These are phyloP conservation scores for Waltiozyma solani DNA, from an alignment of 1,139 yeast species.

Conservation along the genomic window DNA sequence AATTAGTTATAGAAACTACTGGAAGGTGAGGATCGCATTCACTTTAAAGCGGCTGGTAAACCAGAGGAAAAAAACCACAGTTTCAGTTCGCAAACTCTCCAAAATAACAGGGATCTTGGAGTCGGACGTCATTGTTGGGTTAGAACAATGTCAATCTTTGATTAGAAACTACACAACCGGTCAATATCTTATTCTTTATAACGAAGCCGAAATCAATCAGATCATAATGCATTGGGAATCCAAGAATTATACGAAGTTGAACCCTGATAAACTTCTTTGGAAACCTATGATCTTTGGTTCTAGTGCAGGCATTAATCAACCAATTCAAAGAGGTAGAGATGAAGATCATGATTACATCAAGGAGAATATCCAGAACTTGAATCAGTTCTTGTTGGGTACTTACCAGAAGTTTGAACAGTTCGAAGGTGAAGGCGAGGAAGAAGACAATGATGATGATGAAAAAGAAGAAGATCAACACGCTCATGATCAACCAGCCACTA, in stretches of 20 bases:
- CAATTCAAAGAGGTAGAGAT: conserved; percentile 1
- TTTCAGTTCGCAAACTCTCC: conserved; percentile 46
- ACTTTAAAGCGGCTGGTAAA: conserved; percentile 29
- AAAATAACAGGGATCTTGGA: conserved; percentile 76
- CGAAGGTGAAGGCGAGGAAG: background rate
- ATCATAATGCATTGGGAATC: conserved; percentile 43
- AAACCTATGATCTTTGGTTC: conserved; percentile 79
- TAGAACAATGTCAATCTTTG: conserved; percentile 66
- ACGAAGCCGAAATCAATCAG: conserved; percentile 33
- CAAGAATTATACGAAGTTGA: conserved; percentile 43
- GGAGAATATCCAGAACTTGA: conserved; percentile 40
- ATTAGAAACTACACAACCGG: conserved; percentile 27
- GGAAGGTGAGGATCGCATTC: conserved; percentile 62
- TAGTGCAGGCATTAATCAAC: conserved; percentile 59
- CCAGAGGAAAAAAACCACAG: conserved; percentile 14
- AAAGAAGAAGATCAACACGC: background rate
- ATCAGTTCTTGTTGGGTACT: conserved; percentile 54
- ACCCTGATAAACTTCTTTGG: conserved; percentile 55
- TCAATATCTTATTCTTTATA: conserved; percentile 45
- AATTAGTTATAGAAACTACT: conserved; percentile 76
- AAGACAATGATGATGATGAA: conserved; percentile 13
- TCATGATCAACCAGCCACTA: background rate
- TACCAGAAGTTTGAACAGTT: conserved; percentile 22
- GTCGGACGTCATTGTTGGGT: conserved; percentile 79
- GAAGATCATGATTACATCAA: conserved; percentile 18